Base-by-base conservation (phyloP, 2,329 filamentous ascomycete genomes). In the Incumbomyces delicatus region DNA sequence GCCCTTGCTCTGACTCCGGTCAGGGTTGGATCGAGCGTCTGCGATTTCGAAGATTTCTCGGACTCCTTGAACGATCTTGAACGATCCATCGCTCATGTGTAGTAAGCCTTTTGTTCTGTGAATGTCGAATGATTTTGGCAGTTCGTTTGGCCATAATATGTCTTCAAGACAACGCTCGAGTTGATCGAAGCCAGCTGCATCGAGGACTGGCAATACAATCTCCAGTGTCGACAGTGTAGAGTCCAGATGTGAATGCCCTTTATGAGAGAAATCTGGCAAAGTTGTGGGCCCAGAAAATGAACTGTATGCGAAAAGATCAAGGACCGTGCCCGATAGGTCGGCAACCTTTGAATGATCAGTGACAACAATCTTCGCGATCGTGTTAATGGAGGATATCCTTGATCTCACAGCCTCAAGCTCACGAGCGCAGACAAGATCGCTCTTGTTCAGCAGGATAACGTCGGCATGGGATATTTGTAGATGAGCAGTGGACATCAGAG, bases 391-490 rank as follows among this genome's bases (percentile, higher is more conserved):
- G 46, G 75, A 70, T 44, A 96, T 81, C 38, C 92, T 77, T 13
- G 77, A 72, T 52, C 74, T 75, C 6, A 95, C 85, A 0, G 61
- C 66, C n/a, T 77, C 66, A 1, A 96, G 74, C 57, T 95, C 80
- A 6, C 76, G 68, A 1, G 75, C 63, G 5, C 75, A 78, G 2
- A 96, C 88, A 2, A 95, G 72, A 61, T 98, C 92, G 2, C 82
- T 75, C 65, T 98, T 98, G 69, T 98, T 98, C 57, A 98, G 78
- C 33, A 98, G 79, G 37, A 98, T 77, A 7, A 96, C 87, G 66
- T 98, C 92, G 6, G 92, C 92, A 59, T 98, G 90, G 1, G 88
- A 95, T 50, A 98, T 94, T 60, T 98, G 92, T 40, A 96, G 76
- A 64, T 98, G 92, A 0, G 92, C 92, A 2, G 87, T 95, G 0